phyloP scores from a whole-genome alignment of 805 yeast genomes.

The Spathaspora gorwiae region DNA sequence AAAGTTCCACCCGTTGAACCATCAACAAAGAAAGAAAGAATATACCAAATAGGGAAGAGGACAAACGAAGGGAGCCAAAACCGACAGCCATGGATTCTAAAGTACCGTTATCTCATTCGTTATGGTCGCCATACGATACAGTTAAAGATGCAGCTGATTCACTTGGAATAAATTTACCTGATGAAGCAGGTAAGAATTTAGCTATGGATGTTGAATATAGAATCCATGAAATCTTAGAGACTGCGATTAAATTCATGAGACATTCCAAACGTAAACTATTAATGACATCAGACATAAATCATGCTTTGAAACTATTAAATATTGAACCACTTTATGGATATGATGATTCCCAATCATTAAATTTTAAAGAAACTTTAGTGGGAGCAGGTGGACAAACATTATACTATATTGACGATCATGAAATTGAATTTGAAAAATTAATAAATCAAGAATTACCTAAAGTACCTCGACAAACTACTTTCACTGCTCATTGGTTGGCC shows the following conservation, averaged over 20 bases:
- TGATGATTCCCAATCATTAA: conserved; percentile 63
- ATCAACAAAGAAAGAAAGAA: neutral
- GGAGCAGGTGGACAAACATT: conserved; percentile 87
- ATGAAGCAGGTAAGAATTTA: conserved; percentile 87
- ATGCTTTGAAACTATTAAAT: conserved; percentile 79
- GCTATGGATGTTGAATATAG: conserved; percentile 99
- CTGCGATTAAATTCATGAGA: conserved; percentile 93
- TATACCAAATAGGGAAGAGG: too few relatives aligned
- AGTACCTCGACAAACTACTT: conserved; percentile 88
- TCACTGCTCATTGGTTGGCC: conserved; percentile 96
- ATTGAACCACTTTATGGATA: conserved; percentile 94
- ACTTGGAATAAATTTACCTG: conserved; percentile 77
- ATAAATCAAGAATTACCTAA: conserved; percentile 93
- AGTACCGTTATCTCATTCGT: conserved; percentile 73
- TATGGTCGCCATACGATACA: conserved; percentile 97
- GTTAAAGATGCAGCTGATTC: conserved; percentile 95
- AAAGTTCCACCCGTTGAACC: neutral
- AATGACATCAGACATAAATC: conserved; percentile 74
- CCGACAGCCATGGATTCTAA: conserved; percentile 30
- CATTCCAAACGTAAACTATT: conserved; percentile 83
- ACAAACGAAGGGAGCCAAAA: neutral
- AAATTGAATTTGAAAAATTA: conserved; percentile 87
- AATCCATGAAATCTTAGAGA: conserved; percentile 90
- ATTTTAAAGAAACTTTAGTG: conserved; percentile 82
- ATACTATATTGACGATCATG: conserved; percentile 88